Evolutionary conservation across 352 stramenopile genomes (phyloP).

Genomic region (Pythium scleroteichum): DNA sequence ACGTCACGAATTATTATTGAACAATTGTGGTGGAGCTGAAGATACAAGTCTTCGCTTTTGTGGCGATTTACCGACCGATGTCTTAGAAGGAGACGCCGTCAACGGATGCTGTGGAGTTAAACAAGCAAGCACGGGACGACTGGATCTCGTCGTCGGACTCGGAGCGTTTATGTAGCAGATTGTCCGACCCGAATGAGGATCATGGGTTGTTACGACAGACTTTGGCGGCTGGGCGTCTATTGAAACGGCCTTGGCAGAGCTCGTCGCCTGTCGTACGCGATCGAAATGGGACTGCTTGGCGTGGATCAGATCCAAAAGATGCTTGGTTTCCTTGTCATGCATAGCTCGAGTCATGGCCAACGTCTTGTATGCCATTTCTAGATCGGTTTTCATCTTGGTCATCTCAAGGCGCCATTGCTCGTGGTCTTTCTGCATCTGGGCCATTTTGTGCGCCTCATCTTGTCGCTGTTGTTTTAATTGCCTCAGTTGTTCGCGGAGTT

Average conservation of each 20-base stretch:
- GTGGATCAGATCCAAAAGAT: conserved; percentile 48
- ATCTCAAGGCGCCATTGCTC: conserved; percentile 43
- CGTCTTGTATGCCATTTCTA: conserved; percentile 38
- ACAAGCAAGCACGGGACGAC: conserved; percentile 2
- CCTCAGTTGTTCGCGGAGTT: conserved; percentile 37
- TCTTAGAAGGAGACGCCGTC: neutral
- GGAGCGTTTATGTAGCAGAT: conserved; percentile 27
- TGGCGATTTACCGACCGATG: neutral
- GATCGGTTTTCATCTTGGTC: conserved; percentile 30
- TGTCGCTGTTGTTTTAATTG: conserved; percentile 28
- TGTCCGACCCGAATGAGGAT: conserved; percentile 43
- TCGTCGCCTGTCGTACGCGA: conserved; percentile 35
- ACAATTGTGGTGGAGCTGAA: neutral
- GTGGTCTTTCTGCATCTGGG: conserved; percentile 33
- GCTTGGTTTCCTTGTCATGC: conserved; percentile 70
- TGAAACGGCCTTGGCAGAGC: neutral
- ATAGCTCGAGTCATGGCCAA: conserved; percentile 58
- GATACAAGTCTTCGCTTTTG: conserved; percentile 3
- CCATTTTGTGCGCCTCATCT: conserved; percentile 30
- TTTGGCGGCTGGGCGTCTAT: neutral
- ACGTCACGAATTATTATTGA: too few species aligned
- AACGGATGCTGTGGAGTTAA: neutral
- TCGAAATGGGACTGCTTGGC: conserved; percentile 41
- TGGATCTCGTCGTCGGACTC: neutral
- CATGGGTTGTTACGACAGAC: conserved; percentile 27